Base-by-base conservation (phyloP, 345 rosid genomes). In the Diplotaxis tenuifolia region DNA sequence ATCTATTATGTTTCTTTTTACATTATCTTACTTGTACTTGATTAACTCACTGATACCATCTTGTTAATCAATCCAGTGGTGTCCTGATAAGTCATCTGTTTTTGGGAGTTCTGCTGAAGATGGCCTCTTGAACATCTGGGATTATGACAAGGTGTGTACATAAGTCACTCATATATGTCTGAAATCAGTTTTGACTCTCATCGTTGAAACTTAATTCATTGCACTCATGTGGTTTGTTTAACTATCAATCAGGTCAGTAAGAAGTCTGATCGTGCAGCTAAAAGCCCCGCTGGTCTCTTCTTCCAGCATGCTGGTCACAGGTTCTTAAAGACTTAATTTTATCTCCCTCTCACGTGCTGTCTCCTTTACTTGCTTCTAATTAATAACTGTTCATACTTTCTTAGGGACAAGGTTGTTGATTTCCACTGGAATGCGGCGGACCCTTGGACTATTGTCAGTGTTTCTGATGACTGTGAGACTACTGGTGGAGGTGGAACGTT, bases 381-480 rank as follows among this genome's bases (percentile, higher is more conserved):
- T n/a, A n/a, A n/a, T n/a, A n/a, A n/a, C n/a, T n/a, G n/a, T n/a
- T n/a, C n/a, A n/a, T n/a, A 9, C 67, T 57, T 16, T 73, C 20
- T 40, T 54, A 94, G 98, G 88, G 98, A 94, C 85, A 94, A 94
- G 72, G 95, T 94, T 10, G 96, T 94, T 15, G 98, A 94, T 78
- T 91, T 91, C 79, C 98, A 94, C 79, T 94, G 93, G 97, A 89
- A 91, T 70, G 61, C 87, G 7, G 75, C 85, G 16, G 97, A 94
- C 79, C 96, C 98, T 10, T 94, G 98, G 98, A 94, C 97, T 5
- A 69, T 94, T 74, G 97, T 91, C 20, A 94, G 96, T 68, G 98
- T 94, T 12, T 94, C 98, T 9, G 98, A 94, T 82, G 98, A 94
- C 83, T 94, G 98, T 78, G 97, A 89, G 28, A 79, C 86, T 18